Conservation (phyloP, 2,329 filamentous ascomycete genomes). For the Raffaelea ambrosiae region DNA sequence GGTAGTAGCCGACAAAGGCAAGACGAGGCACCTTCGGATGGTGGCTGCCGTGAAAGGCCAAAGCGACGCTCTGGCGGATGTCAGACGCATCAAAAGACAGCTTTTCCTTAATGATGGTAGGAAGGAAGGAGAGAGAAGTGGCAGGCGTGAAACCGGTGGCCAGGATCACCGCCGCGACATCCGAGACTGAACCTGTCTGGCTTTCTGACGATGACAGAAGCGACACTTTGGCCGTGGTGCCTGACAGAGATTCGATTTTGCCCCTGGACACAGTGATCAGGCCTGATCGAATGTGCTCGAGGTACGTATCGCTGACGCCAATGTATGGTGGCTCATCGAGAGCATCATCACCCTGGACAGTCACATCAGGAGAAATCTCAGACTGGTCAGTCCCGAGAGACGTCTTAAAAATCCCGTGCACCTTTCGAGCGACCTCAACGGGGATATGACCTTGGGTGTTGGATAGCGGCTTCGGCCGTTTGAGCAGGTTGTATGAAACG, state of each 20-base stretch:
- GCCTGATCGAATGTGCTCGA: conserved; percentile 63
- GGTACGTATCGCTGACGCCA: conserved; percentile 63
- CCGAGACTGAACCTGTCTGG: conserved; percentile 27
- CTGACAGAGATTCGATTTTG: conserved; percentile 29
- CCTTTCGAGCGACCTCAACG: conserved; percentile 43
- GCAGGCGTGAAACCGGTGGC: conserved; percentile 68
- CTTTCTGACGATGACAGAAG: conserved; percentile 12
- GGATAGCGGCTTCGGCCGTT: conserved; percentile 48
- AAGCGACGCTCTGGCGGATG: conserved; percentile 50
- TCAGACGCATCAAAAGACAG: conserved; percentile 50
- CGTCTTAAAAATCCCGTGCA: conserved; percentile 41
- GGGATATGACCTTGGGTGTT: conserved; percentile 59
- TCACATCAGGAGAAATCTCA: conserved; percentile 34
- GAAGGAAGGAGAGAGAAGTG: conserved; percentile 56
- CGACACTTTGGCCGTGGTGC: conserved; percentile 18
- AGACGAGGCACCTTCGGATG: conserved; percentile 53
- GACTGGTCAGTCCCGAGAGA: conserved; percentile 47
- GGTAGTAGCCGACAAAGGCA: conserved; percentile 77
- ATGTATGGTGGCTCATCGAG: conserved; percentile 52
- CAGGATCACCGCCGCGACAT: conserved; percentile 60
- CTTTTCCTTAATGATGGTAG: conserved; percentile 39
- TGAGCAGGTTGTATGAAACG: conserved; percentile 59
- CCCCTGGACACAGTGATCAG: conserved; percentile 45
- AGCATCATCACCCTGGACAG: conserved; percentile 29
- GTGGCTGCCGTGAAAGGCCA: conserved; percentile 60